Base-by-base conservation (phyloP, 495 filamentous ascomycete genomes). In the Emericellopsis terricola region DNA sequence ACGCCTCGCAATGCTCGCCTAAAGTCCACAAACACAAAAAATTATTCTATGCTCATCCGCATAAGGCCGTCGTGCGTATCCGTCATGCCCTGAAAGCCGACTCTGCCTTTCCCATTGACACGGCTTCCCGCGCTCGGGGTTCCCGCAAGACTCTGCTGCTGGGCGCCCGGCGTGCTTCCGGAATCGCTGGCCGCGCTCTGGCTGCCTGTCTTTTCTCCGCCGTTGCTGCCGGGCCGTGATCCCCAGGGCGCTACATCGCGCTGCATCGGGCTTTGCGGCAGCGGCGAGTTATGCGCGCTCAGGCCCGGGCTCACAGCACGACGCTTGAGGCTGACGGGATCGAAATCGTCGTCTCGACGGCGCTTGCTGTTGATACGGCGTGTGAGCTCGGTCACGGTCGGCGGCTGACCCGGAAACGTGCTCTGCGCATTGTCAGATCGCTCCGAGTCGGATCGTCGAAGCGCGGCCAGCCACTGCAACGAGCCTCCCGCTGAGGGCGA, bases 41-140 rank as follows among this genome's bases (percentile, higher is more conserved):
- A 26, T 26, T 43, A 79, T 45, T 94, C 85, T 48, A 94, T 87
- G 49, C 81, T 94, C 84, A 97, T 87, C 46, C 89, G 84, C 81
- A 93, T 94, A 42, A 96, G 63, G 15, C 85, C 81, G 57, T 96
- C 89, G 46, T 83, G 80, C 3, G 91, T 89, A 57, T 96, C 91
- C 31, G 64, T 81, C 83, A 96, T 94, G 0, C 89, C 89, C 51
- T 96, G 89, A 34, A 91, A 66, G 15, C 91, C 92, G 18, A 96
- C 63, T 34, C 87, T 64, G 40, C 47, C 55, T 28, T 13, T 40
- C 11, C 45, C 42, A 44, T 41, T 23, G 38, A 47, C 26, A 38
- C 45, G 41, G 39, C 31, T 26, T 30, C 42, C 31, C 41, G 28
- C 30, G 19, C 42, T 46, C 19, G 45, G 27, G 28, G 33, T 43